A percentile compares a stretch with the other conserved stretches of the same genome.
These are phyloP conservation scores for Nicotiana rustica DNA, from an alignment of 305 asterid genomes.

Conservation along the genomic window DNA sequence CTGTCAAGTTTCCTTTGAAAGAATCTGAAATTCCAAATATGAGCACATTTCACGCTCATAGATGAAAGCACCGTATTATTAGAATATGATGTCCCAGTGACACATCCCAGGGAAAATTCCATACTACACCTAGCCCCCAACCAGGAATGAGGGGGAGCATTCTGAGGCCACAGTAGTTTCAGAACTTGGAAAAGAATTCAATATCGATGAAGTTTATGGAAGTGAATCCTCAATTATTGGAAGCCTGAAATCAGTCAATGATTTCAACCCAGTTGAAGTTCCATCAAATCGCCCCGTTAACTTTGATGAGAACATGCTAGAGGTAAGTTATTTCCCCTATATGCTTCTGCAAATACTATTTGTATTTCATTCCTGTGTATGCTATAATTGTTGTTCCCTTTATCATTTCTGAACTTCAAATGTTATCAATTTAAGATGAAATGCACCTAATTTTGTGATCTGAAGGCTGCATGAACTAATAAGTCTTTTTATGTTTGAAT, in stretches of 20 bases:
- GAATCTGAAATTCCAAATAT: neutral
- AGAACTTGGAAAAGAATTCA: conserved; percentile 80
- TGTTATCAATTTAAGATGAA: neutral
- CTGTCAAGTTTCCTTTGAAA: neutral
- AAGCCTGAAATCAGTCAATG: conserved; percentile 81
- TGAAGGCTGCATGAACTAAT: neutral
- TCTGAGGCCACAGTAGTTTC: conserved; percentile 75
- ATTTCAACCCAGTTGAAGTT: conserved; percentile 78
- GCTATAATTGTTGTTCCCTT: neutral
- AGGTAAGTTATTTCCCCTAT: conserved; percentile 56
- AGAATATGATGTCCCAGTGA: neutral
- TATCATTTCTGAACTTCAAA: neutral
- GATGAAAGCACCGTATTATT: neutral
- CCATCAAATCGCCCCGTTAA: conserved; percentile 69
- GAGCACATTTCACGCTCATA: neutral
- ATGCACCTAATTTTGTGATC: neutral
- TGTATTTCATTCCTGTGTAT: neutral
- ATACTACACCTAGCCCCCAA: conserved; percentile 84
- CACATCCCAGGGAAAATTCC: conserved; percentile 81
- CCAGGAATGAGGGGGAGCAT: conserved; percentile 65
- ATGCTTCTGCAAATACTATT: neutral
- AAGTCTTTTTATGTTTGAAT: neutral
- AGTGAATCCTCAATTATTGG: conserved; percentile 81
- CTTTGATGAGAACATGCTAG: conserved; percentile 68
- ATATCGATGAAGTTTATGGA: conserved; percentile 89